These are phyloP conservation scores for Marasmius tenuissimus DNA, from an alignment of 1,284 basidiomycete genomes.

Conservation along the genomic window DNA sequence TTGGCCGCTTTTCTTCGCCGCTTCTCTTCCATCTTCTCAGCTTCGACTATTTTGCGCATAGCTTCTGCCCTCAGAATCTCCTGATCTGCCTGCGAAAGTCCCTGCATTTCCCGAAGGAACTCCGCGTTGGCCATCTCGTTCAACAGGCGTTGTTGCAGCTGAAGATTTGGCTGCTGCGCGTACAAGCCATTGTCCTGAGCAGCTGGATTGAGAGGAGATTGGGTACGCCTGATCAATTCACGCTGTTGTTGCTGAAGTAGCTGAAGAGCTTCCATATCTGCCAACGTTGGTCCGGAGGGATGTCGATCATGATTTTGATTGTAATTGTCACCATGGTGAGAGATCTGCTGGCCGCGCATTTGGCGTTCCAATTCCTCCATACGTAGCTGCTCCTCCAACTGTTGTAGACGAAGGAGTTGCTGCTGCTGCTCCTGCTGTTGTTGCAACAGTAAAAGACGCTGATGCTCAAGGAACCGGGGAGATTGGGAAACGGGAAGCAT, in stretches of 20 bases:
- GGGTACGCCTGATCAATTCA: conserved; percentile 38
- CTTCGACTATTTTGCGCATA: conserved; percentile 84
- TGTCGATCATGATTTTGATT: conserved; percentile 38
- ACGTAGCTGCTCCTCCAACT: conserved; percentile 60
- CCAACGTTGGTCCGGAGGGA: conserved; percentile 37
- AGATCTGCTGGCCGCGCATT: conserved; percentile 46
- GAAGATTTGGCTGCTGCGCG: conserved; percentile 60
- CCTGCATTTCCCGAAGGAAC: conserved; percentile 62
- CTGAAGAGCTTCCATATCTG: conserved; percentile 37
- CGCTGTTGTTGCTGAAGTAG: conserved; percentile 37
- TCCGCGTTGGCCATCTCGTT: conserved; percentile 72
- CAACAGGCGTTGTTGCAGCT: conserved; percentile 69
- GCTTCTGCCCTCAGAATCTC: conserved; percentile 73
- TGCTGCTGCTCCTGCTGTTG: conserved; percentile 49
- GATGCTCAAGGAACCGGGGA: conserved; percentile 70
- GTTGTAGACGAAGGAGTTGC: conserved; percentile 40
- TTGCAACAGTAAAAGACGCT: conserved; percentile 40
- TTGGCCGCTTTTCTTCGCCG: conserved; percentile 79
- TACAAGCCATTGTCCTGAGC: conserved; percentile 47
- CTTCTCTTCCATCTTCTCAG: conserved; percentile 83
- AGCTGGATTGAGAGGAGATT: conserved; percentile 47
- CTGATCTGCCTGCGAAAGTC: conserved; percentile 58
- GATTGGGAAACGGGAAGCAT: conserved; percentile 72
- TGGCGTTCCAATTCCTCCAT: conserved; percentile 65
- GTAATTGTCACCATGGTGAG: conserved; percentile 46